Conservation (phyloP, 257 asterid species). For the Nicotiana sylvestris region DNA sequence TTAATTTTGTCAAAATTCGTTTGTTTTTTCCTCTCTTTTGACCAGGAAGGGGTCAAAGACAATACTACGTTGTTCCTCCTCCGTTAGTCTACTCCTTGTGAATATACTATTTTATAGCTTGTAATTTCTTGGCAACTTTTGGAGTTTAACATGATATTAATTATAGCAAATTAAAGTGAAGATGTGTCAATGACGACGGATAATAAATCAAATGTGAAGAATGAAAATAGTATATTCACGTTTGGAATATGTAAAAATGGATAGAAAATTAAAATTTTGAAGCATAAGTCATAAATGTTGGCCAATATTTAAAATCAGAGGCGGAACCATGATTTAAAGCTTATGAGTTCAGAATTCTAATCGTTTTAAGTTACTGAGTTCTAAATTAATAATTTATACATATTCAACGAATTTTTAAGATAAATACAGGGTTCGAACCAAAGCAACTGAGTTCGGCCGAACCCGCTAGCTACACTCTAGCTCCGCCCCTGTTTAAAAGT, state of each 20-base stretch:
- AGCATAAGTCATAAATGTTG: background rate
- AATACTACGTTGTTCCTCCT: background rate
- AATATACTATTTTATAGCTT: background rate
- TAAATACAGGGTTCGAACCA: too few species aligned
- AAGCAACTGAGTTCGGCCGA: too few species aligned
- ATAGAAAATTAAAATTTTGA: background rate
- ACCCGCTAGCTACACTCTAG: too few species aligned
- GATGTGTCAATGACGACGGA: background rate
- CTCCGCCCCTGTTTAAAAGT: background rate
- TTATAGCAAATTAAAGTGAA: background rate
- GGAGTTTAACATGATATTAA: background rate
- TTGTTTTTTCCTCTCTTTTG: too few species aligned
- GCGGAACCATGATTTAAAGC: too few species aligned
- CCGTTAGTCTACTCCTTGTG: background rate
- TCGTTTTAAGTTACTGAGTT: too few species aligned
- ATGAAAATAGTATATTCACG: background rate
- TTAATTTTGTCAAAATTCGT: too few species aligned
- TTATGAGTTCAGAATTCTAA: too few species aligned
- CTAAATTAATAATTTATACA: too few species aligned
- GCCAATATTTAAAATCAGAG: background rate
- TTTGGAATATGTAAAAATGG: background rate
- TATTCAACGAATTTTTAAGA: too few species aligned
- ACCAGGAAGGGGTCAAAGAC: background rate
- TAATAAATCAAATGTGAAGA: background rate
- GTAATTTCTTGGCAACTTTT: background rate